Percentiles rank a stretch among this genome's conserved stretches.
These are phyloP conservation scores for Diutina rugosa DNA, from an alignment of 1,139 yeast species.

Conservation along the genomic window DNA sequence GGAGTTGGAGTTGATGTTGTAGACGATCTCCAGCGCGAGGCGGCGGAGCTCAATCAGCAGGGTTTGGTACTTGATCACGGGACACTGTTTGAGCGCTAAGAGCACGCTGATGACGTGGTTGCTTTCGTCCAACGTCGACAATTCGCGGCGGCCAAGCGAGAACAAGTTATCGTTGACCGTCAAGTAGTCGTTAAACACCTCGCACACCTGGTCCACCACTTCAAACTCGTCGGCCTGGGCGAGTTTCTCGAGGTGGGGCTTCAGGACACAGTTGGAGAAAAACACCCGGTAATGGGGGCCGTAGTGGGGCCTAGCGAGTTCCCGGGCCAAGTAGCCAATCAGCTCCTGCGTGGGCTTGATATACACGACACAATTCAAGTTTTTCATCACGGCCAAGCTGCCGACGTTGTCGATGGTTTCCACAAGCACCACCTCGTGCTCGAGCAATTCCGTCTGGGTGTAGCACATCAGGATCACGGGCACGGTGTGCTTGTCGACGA, in stretches of 20 bases:
- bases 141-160: slow-evolving; percentile 17
- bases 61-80: slow-evolving; percentile 64
- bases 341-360: slow-evolving; percentile 63
- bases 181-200: slow-evolving; percentile 72
- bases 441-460: slow-evolving; percentile 74
- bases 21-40: slow-evolving; percentile 58
- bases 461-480: slow-evolving; percentile 75
- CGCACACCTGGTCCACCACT: slow-evolving; percentile 61
- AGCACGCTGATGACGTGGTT: slow-evolving; percentile 53
- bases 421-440: slow-evolving; percentile 70
- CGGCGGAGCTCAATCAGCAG: slow-evolving; percentile 51
- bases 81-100: slow-evolving; percentile 63
- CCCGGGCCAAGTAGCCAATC: slow-evolving; percentile 45
- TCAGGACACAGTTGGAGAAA: slow-evolving; percentile 64
- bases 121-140: slow-evolving; percentile 26
- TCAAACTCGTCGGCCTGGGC: slow-evolving; percentile 90
- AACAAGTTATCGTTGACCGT: slow-evolving; percentile 63
- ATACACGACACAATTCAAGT: slow-evolving; percentile 70
- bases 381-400: slow-evolving; percentile 37
- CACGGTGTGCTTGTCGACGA: slow-evolving; percentile 72
- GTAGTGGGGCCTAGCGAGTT: slow-evolving; percentile 68
- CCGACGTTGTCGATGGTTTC: slow-evolving; percentile 49
- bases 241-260: slow-evolving; percentile 65
- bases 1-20: slow-evolving; percentile 43
- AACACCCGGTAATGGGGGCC: slow-evolving; percentile 58